Evolutionary conservation across 352 stramenopile genomes (phyloP).

Genomic region (Saprolegnia parasitica): DNA sequence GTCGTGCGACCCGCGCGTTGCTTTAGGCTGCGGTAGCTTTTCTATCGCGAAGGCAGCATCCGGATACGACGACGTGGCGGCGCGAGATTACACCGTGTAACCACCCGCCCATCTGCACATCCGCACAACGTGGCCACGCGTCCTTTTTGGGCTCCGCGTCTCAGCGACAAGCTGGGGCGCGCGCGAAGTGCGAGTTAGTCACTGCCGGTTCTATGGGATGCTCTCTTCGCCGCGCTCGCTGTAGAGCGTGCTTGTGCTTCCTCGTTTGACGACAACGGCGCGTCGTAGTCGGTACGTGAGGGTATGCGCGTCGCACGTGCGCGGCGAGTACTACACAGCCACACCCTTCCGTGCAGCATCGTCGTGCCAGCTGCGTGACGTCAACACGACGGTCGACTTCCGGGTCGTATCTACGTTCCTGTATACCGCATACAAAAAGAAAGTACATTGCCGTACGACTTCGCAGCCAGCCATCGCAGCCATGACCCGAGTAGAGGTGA

Average conservation of each 20-base stretch:
- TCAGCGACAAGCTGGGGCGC: background rate
- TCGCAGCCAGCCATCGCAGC: too few species aligned
- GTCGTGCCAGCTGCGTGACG: too few species aligned
- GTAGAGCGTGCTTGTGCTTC: background rate
- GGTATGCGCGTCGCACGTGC: too few species aligned
- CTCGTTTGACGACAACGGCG: background rate
- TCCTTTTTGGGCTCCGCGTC: background rate
- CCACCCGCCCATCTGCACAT: background rate
- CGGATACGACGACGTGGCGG: background rate
- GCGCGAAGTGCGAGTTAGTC: background rate
- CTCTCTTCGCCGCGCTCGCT: background rate
- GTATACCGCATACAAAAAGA: background rate
- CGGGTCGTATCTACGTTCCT: background rate
- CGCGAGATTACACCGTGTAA: background rate
- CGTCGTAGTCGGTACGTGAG: too few species aligned
- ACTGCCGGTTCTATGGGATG: background rate
- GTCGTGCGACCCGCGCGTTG: too few species aligned
- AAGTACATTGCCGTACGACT: background rate
- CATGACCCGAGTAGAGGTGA: constrained; percentile 5
- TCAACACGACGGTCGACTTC: too few species aligned
- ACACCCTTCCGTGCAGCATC: too few species aligned
- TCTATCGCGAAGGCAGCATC: background rate
- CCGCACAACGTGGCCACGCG: background rate
- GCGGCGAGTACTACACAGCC: too few species aligned
- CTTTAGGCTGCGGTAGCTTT: too few species aligned